These are phyloP conservation scores for Entrophospora sp. DNA, from an alignment of 192 early-diverging fungal genomes.

Conservation along the genomic window DNA sequence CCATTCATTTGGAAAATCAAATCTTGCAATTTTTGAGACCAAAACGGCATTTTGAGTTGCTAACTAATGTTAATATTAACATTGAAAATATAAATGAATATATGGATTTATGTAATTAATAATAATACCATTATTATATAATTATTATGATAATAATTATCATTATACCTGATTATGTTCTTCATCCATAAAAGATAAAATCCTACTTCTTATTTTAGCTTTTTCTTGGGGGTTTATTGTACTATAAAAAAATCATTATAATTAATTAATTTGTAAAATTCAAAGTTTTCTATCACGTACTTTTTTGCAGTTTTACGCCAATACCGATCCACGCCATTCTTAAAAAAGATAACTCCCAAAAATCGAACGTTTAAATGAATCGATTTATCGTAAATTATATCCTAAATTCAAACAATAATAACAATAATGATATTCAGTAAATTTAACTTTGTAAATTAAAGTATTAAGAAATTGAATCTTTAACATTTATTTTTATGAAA, in stretches of 20 bases:
- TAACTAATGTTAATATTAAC: conserved; percentile 33
- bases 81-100: neutral
- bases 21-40: conserved; percentile 71
- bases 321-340: conserved; percentile 86
- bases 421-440: neutral
- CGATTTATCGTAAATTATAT: conserved; percentile 63
- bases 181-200: conserved; percentile 63
- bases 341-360: conserved; percentile 71
- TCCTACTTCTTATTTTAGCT: conserved; percentile 50
- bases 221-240: conserved; percentile 65
- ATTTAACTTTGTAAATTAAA: too few species aligned
- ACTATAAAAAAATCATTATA: conserved; percentile 26
- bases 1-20: conserved; percentile 87
- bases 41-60: conserved; percentile 68
- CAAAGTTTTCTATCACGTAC: conserved; percentile 25
- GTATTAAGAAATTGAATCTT: too few species aligned
- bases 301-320: conserved; percentile 73
- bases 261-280: conserved; percentile 1
- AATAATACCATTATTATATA: neutral
- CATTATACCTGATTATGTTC: conserved; percentile 47
- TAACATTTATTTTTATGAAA: too few species aligned
- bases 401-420: conserved; percentile 33
- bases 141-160: neutral
- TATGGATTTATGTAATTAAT: neutral
- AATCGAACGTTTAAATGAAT: conserved; percentile 58